These are phyloP conservation scores for Phytopythium vexans DNA, from an alignment of 352 stramenopile species.

Conservation along the genomic window DNA sequence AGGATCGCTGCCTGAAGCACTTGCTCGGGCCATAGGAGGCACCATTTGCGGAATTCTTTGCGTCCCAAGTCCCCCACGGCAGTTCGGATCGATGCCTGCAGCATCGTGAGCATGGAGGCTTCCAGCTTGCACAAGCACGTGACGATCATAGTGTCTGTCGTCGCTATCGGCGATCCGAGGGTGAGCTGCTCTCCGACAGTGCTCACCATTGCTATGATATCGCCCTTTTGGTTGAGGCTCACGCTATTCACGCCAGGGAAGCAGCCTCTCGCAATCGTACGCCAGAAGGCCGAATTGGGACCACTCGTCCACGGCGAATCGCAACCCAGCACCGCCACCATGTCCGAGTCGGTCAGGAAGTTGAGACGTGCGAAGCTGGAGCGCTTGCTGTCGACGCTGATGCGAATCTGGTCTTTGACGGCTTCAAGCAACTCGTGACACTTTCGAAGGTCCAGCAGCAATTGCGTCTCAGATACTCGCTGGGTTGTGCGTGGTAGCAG, in stretches of 20 bases:
- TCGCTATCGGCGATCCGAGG: constrained; percentile 52
- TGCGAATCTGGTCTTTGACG: constrained; percentile 32
- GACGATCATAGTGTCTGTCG: constrained; percentile 24
- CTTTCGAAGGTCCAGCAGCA: constrained; percentile 32
- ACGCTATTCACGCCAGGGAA: constrained; percentile 58
- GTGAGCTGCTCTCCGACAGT: constrained; percentile 47
- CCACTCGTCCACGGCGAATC: constrained; percentile 5
- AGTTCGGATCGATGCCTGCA: constrained; percentile 64
- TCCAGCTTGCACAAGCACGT: constrained; percentile 67
- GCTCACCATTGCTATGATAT: constrained; percentile 59
- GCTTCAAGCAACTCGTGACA: constrained; percentile 46
- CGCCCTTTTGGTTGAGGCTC: constrained; percentile 38
- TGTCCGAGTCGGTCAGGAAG: constrained; percentile 58
- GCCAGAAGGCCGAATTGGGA: constrained; percentile 32
- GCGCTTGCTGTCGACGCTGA: constrained; percentile 51
- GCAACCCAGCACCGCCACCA: constrained; percentile 43
- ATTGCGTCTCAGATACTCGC: not conserved
- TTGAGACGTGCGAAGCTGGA: constrained; percentile 63
- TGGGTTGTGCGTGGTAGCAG: constrained; percentile 17
- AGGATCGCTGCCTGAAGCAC: constrained; percentile 51
- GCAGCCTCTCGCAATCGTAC: constrained; percentile 31
- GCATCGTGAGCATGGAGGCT: constrained; percentile 48
- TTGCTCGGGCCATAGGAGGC: constrained; percentile 74
- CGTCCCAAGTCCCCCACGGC: constrained; percentile 55
- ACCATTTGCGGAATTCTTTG: constrained; percentile 86